These are phyloP conservation scores for Suillus subaureus DNA, from an alignment of 768 basidiomycete genomes.

Conservation along the genomic window DNA sequence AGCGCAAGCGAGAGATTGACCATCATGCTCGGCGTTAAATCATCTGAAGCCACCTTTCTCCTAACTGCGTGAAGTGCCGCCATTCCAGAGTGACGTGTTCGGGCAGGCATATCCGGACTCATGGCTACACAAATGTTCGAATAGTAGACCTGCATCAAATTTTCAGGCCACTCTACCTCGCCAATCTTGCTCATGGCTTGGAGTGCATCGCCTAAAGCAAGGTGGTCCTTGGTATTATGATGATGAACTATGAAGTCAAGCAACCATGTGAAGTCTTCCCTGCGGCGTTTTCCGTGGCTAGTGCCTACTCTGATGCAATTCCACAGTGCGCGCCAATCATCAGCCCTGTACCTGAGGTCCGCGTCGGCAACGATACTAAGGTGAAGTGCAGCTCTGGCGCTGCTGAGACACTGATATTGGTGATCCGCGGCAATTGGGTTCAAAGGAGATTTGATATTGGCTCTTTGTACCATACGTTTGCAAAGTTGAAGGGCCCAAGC, in stretches of 20 bases:
- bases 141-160: neutral
- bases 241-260: conserved; percentile 1
- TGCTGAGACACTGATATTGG: neutral
- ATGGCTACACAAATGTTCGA: neutral
- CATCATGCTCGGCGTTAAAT: neutral
- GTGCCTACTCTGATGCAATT: neutral
- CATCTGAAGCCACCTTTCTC: neutral
- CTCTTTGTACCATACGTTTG: conserved; percentile 1
- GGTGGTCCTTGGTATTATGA: conserved; percentile 1
- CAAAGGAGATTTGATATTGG: neutral
- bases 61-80: neutral
- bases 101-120: neutral
- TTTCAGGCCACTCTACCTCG: neutral
- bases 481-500: neutral
- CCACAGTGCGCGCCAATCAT: neutral
- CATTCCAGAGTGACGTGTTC: neutral
- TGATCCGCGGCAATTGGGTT: neutral
- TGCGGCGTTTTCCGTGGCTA: neutral
- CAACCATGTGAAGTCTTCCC: conserved; percentile 1
- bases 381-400: neutral
- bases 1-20: neutral
- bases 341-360: neutral
- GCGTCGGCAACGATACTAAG: neutral
- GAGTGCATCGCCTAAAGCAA: neutral
- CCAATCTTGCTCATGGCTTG: neutral